Percentiles rank a stretch among this genome's conserved stretches.
Evolutionary conservation across 192 early-diverging fungal genomes (phyloP).

Genomic region (Coemansia sp.): DNA sequence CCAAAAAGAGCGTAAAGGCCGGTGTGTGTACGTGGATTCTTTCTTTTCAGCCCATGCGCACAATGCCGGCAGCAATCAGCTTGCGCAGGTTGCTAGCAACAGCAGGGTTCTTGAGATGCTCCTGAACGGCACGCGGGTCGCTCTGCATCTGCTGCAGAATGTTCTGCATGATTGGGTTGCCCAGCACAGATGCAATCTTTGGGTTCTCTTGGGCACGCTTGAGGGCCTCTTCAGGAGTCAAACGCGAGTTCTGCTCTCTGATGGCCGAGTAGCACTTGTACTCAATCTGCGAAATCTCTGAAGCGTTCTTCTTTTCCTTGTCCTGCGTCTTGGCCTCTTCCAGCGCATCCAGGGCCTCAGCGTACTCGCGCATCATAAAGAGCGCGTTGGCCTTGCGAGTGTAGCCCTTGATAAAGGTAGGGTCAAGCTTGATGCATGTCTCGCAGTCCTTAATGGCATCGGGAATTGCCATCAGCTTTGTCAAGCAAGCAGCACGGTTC

Average conservation of each 20-base stretch:
- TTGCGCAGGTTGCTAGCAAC: conserved; percentile 94
- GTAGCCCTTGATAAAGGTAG: conserved; percentile 90
- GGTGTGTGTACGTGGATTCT: too few species aligned
- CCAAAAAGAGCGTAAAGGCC: neutral
- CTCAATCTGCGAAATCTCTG: conserved; percentile 82
- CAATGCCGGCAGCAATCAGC: conserved; percentile 85
- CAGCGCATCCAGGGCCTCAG: conserved; percentile 78
- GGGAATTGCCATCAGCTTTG: conserved; percentile 88
- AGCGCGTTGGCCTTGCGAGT: conserved; percentile 92
- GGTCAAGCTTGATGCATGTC: conserved; percentile 80
- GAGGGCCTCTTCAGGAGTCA: conserved; percentile 73
- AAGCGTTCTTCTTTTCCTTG: conserved; percentile 77
- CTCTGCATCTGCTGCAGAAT: conserved; percentile 97
- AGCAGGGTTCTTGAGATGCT: conserved; percentile 94
- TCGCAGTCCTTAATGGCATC: conserved; percentile 97
- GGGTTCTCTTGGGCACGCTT: conserved; percentile 89
- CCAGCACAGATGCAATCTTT: conserved; percentile 82
- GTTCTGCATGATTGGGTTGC: conserved; percentile 93
- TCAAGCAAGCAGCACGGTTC: conserved; percentile 95
- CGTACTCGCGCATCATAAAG: conserved; percentile 85
- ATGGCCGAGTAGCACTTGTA: conserved; percentile 80
- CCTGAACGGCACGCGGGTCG: conserved; percentile 87
- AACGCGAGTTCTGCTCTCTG: conserved; percentile 56
- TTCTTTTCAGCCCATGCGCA: conserved; percentile 65
- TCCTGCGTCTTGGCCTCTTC: conserved; percentile 77